Evolutionary conservation across 2,329 filamentous ascomycete genomes (phyloP), one percentile per base, ranked within the genome.

Genomic region (Colletotrichum sp.): DNA sequence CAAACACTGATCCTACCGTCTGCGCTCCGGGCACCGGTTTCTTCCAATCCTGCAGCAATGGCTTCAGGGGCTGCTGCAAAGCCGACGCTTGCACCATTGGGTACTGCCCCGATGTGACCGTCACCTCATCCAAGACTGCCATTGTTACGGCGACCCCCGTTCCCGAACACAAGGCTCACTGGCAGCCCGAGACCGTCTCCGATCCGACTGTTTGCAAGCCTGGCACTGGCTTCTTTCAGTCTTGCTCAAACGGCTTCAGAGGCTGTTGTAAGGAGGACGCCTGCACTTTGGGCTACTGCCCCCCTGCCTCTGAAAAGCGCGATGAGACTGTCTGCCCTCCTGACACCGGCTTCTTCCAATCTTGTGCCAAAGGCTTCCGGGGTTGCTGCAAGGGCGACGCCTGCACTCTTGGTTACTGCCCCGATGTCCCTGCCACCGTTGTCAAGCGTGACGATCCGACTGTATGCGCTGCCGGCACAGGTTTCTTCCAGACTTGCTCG

Each of bases 11-110:
- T 30, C 36, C 68, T 27, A 74, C 72, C 8, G 61, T 74, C 15
- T 75, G 73, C n/a, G 69, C 73, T 11, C 69, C 73, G 8, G 73
- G 69, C 1, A 75, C 69, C 16, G 73, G 73, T 5, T 75, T 71
- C 57, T 77, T 71, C 63, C 75, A 77, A 5, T 70, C 72, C 30
- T 77, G 75, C 72, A 48, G 67, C 22, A 75, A 75, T 34, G 75
- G 75, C 63, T 77, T 77, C 75, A 25, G 57, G 5, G 75, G 75
- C 8, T 77, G 75, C 68, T 77, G 72, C 67, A 75, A 57, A 36
- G 28, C 34, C 8, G 74, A 77, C 15, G 72, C 72, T 15, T 74
- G 72, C 67, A 30, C 61, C 32, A 25, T 57, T 12, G 59, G 67
- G 6, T 65, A 65, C 59, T 74, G 71, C 27, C 48, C 65, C 19